Base-by-base conservation (phyloP, 306 rosid genomes). In the Oxytropis ochrocephala region DNA sequence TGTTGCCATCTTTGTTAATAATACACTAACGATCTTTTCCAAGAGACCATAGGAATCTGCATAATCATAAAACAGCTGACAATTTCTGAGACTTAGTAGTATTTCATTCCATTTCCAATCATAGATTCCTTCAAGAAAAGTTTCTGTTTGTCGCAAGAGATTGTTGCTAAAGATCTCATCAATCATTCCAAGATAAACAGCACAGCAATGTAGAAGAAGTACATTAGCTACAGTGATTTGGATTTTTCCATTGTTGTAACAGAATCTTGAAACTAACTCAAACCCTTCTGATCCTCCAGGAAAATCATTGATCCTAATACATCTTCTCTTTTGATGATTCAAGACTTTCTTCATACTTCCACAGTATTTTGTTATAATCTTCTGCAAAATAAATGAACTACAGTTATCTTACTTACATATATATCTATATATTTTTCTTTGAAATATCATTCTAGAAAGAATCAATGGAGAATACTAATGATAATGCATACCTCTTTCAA, bases 271-370 rank as follows among this genome's bases (percentile, higher is more conserved):
- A 62, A 90, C 80, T 13, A 88, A 70, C 78, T 93, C 96, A 69
- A 93, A 93, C 53, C 93, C 95, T 6, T 80, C 48, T 36, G 91
- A 76, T 10, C 98, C 98, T 63, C 96, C 98, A 0, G 98, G 98
- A 63, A 85, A 85, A 51, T 82, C 88, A 43, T 71, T 46, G 63
- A 90, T 70, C 64, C 77, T 80, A 44, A 90, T 83, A 53, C 68
- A 17, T 67, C 71, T 75, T 65, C 78, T 82, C 82, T 78, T 87
- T 66, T 75, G 83, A 52, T 84, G 82, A 70, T 74, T 76, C 77
- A 85, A 70, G 67, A 82, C 66, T 60, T 80, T 90, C 82, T 79
- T 87, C 81, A 90, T 17, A 78, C 71, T 70, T 33, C 76, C 86
- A 27, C 88, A 83, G 77, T 80, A 83, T 44, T 66, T 65, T 46